phyloP scores from a whole-genome alignment of 148 eudicot species.

The Cornus suecica region DNA sequence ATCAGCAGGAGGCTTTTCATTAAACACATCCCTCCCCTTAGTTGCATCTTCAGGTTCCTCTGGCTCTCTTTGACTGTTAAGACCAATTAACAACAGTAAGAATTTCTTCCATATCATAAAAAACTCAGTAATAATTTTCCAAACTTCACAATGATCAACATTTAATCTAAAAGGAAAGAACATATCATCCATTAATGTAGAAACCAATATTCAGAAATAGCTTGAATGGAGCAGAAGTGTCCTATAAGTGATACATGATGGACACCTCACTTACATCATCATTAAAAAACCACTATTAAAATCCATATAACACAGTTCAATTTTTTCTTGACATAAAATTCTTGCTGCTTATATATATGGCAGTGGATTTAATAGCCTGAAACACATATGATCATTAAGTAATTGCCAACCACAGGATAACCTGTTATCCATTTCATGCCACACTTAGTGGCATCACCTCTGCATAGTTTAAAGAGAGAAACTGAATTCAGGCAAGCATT shows the following conservation, averaged over 20 bases:
- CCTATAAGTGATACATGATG: background rate
- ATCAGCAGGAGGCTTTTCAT: slow-evolving; percentile 98
- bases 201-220: background rate
- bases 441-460: background rate
- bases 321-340: background rate
- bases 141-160: background rate
- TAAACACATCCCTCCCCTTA: slow-evolving; percentile 94
- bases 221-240: background rate
- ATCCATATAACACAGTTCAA: background rate
- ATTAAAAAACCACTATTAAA: background rate
- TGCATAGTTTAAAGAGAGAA: background rate
- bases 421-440: background rate
- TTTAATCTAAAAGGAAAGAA: background rate
- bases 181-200: background rate
- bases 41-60: slow-evolving; percentile 97
- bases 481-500: slow-evolving; percentile 2
- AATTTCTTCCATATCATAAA: slow-evolving; percentile 5
- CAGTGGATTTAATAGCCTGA: background rate
- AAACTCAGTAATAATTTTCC: background rate
- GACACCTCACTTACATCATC: background rate
- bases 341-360: background rate
- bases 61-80: slow-evolving; percentile 88
- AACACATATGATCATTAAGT: background rate
- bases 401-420: background rate
- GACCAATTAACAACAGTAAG: slow-evolving; percentile 18